Percentiles rank a stretch among this genome's conserved stretches.
These are phyloP conservation scores for Ganoderma sp. DNA, from an alignment of 1,284 basidiomycete genomes.

Conservation along the genomic window DNA sequence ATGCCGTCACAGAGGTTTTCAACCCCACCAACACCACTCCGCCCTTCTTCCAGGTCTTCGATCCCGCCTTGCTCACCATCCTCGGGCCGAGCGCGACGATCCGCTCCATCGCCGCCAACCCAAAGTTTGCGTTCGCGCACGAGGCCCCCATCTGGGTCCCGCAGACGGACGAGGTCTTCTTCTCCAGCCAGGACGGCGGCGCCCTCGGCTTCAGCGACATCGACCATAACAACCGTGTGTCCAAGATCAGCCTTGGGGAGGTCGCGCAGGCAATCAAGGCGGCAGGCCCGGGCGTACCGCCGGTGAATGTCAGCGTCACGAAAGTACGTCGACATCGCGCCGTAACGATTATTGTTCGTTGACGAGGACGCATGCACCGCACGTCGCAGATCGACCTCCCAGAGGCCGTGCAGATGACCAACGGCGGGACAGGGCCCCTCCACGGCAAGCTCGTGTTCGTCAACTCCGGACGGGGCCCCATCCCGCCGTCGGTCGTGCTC, in stretches of 20 bases:
- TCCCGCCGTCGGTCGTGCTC: slow-evolving; percentile 67
- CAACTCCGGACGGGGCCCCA: slow-evolving; percentile 68
- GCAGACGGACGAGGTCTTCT: slow-evolving; percentile 62
- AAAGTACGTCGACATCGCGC: slow-evolving; percentile 66
- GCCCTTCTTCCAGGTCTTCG: slow-evolving; percentile 76
- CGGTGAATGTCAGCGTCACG: slow-evolving; percentile 61
- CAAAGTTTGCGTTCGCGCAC: slow-evolving; percentile 72
- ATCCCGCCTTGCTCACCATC: slow-evolving; percentile 61
- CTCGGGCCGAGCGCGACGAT: slow-evolving; percentile 66
- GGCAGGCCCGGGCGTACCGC: slow-evolving; percentile 40
- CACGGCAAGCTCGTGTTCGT: slow-evolving; percentile 66
- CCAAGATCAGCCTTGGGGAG: slow-evolving; percentile 45
- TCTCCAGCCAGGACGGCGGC: slow-evolving; percentile 54
- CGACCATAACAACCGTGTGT: slow-evolving; percentile 50
- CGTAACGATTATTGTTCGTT: slow-evolving; percentile 41
- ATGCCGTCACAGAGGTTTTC: slow-evolving; percentile 38
- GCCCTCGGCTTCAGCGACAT: slow-evolving; percentile 50
- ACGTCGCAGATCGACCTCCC: slow-evolving; percentile 48
- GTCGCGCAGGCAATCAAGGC: slow-evolving; percentile 38
- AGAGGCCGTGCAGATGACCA: slow-evolving; percentile 67
- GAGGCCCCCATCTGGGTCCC: slow-evolving; percentile 73
- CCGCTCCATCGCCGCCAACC: slow-evolving; percentile 60
- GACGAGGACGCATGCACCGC: too few species aligned
- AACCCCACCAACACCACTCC: slow-evolving; percentile 51
- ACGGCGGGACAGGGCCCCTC: slow-evolving; percentile 76